A percentile compares a stretch with the other conserved stretches of the same genome.
phyloP scores from a whole-genome alignment of 768 basidiomycete species.

The Phylloporus arenicola region DNA sequence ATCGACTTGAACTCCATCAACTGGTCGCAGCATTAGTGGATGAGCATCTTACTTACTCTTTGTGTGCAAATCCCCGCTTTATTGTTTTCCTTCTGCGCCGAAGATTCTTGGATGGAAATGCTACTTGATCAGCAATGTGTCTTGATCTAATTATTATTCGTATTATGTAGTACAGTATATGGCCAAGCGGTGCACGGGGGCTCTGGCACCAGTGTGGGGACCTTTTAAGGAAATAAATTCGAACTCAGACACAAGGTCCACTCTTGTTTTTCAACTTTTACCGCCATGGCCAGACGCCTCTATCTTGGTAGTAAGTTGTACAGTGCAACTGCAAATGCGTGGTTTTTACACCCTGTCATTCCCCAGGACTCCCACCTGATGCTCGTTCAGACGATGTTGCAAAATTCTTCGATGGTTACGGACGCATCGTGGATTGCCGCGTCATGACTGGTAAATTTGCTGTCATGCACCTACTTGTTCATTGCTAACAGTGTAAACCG shows the following conservation, averaged over 20 bases:
- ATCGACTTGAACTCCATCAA: constrained; percentile 94
- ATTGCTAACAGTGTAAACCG: constrained; percentile 13
- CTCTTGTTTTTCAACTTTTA: constrained; percentile 27
- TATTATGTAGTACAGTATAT: background rate
- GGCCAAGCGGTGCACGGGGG: constrained; percentile 15
- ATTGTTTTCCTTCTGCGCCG: background rate
- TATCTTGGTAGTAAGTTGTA: constrained; percentile 72
- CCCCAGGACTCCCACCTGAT: constrained; percentile 73
- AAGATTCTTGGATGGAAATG: background rate
- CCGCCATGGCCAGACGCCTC: constrained; percentile 73
- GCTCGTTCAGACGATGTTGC: constrained; percentile 78
- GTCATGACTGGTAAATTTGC: constrained; percentile 83
- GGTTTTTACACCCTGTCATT: constrained; percentile 1
- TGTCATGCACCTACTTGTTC: background rate
- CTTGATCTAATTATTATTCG: background rate
- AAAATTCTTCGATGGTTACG: constrained; percentile 88
- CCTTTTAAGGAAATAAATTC: constrained; percentile 27
- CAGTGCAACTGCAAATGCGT: constrained; percentile 3
- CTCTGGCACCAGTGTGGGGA: constrained; percentile 19
- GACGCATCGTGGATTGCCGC: constrained; percentile 82
- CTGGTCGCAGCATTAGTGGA: constrained; percentile 72
- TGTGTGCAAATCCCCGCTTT: constrained; percentile 10
- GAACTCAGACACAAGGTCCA: constrained; percentile 28
- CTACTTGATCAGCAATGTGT: background rate
- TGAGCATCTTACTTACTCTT: constrained; percentile 3